phyloP scores from a whole-genome alignment of 352 stramenopile species.

The Thalassiosira hispida region DNA sequence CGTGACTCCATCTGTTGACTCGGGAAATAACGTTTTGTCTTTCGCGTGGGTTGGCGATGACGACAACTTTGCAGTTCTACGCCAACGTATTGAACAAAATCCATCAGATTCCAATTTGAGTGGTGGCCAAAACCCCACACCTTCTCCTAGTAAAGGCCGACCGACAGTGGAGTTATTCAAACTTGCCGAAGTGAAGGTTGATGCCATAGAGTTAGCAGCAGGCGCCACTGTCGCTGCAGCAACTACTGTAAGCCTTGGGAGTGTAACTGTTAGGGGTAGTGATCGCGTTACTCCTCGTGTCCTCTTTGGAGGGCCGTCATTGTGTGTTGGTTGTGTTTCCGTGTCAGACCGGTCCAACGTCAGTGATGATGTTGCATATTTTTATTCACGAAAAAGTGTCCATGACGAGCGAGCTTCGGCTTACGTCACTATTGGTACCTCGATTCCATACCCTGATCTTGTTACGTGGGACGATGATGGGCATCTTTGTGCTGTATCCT shows the following conservation, averaged over 20 bases:
- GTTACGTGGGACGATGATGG: slow-evolving; percentile 80
- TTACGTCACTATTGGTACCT: slow-evolving; percentile 67
- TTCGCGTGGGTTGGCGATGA: slow-evolving; percentile 83
- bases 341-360: slow-evolving; percentile 32
- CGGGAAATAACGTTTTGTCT: slow-evolving; percentile 55
- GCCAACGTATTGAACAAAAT: slow-evolving; percentile 9
- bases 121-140: slow-evolving; percentile 4
- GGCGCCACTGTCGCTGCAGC: slow-evolving; percentile 52
- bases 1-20: slow-evolving; percentile 53
- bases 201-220: slow-evolving; percentile 54
- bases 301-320: slow-evolving; percentile 78
- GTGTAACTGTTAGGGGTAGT: slow-evolving; percentile 65
- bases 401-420: slow-evolving; percentile 55
- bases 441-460: slow-evolving; percentile 76
- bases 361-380: slow-evolving; percentile 67
- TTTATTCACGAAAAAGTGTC: slow-evolving; percentile 63
- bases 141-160: slow-evolving; percentile 21
- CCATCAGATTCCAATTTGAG: slow-evolving; percentile 3
- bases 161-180: slow-evolving; percentile 66
- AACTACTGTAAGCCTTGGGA: slow-evolving; percentile 64
- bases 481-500: slow-evolving; percentile 68
- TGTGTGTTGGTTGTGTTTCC: slow-evolving; percentile 66
- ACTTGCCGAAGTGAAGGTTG: slow-evolving; percentile 56
- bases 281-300: slow-evolving; percentile 62
- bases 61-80: slow-evolving; percentile 75